Percentiles rank a stretch among this genome's conserved stretches.
Evolutionary conservation across 1,284 basidiomycete species (phyloP).

Genomic region (Leccinum subrobustum): DNA sequence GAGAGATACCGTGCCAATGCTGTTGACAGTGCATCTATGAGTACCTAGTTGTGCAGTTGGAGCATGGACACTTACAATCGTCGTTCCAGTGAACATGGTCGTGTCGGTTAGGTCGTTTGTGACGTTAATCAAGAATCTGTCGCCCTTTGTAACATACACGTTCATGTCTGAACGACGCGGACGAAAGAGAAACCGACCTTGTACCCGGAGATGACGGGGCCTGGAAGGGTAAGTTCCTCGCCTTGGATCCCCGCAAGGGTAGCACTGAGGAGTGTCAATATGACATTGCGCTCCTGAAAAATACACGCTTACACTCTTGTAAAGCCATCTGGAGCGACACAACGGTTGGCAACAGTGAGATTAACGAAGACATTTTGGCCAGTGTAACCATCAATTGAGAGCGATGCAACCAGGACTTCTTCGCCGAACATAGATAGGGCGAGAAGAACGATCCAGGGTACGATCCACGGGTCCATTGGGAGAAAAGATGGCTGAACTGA

Average conservation of each 20-base stretch:
- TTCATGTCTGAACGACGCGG: neutral
- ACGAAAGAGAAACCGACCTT: slow-evolving; percentile 6
- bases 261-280: neutral
- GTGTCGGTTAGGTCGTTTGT: slow-evolving; percentile 25
- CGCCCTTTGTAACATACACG: slow-evolving; percentile 11
- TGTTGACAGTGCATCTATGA: slow-evolving; percentile 5
- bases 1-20: slow-evolving; percentile 35
- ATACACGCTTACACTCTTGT: slow-evolving; percentile 10
- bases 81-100: slow-evolving; percentile 29
- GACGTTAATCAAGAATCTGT: slow-evolving; percentile 23
- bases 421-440: neutral
- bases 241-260: slow-evolving; percentile 1
- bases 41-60: slow-evolving; percentile 23
- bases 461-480: neutral
- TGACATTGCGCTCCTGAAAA: neutral
- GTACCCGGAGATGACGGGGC: slow-evolving; percentile 15
- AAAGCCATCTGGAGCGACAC: slow-evolving; percentile 13
- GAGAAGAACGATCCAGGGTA: neutral
- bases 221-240: slow-evolving; percentile 6
- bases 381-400: slow-evolving; percentile 1
- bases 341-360: slow-evolving; percentile 8
- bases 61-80: slow-evolving; percentile 24
- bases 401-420: neutral
- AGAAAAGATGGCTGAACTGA: neutral
- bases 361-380: neutral